Evolutionary conservation across 805 yeast species (phyloP), one percentile per base, ranked within the genome.

Genomic region (Hanseniaspora valbyensis): DNA sequence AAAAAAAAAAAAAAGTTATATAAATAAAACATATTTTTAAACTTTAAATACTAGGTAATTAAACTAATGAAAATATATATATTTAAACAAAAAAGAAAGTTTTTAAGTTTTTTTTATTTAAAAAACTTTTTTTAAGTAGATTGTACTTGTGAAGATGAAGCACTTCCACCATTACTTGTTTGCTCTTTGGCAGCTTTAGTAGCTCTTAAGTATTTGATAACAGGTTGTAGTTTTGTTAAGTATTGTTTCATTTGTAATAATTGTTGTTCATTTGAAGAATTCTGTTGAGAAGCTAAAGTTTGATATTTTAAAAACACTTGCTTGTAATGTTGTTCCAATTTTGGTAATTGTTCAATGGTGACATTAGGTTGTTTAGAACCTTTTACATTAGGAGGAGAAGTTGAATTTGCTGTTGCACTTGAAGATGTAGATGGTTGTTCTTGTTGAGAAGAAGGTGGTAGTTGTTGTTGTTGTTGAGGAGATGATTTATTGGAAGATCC

Each of bases 301-400:
- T 48, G 51, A 16, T 48, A 48, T 24, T 48, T 48, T n/a, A 29
- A 22, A 26, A 48, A 39, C 3, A 48, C 37, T 4, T 36, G 40
- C 12, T 48, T 48, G 32, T 48, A 48, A 18, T 48, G 51, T 5
- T 40, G 33, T 29, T 48, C 51, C 13, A 48, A 18, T 9, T 40
- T 42, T 14, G 51, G 51, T 16, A 48, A 30, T 14, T 48, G 51
- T 21, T 48, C 51, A 9, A 48, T 14, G 0, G 51, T 40, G 4
- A 42, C 40, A 12, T 28, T 40, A 13, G 51, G 34, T 2, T 37
- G 34, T 19, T 33, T 34, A 7, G 24, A 16, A 16, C 8, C 24
- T 34, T 19, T 34, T 6, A 10, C 6, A 26, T 29, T 33, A 13
- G 44, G 44, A 4, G 40, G 39, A 16, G 16, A 32, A 10, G 34